phyloP scores from a whole-genome alignment of 805 yeast species.

The Yamadazyma ubonensis region DNA sequence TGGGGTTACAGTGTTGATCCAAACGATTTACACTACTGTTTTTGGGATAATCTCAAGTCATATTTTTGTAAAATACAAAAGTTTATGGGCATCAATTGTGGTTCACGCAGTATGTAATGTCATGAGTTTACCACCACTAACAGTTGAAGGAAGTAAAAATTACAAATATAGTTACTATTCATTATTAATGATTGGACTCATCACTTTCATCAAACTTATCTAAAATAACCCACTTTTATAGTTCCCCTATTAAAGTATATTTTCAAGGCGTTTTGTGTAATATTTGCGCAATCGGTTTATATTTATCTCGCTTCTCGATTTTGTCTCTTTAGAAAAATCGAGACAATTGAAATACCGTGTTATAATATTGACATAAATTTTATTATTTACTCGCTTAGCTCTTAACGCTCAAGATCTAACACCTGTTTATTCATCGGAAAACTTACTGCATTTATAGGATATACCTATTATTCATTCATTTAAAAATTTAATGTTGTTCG shows the following conservation, averaged over 20 bases:
- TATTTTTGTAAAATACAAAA: conserved; percentile 47
- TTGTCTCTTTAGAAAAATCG: conserved; percentile 7
- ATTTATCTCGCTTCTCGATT: conserved; percentile 6
- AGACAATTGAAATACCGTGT: conserved; percentile 6
- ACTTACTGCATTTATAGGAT: too few relatives aligned
- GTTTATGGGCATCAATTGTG: conserved; percentile 54
- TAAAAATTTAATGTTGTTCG: not conserved
- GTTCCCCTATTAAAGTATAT: too few relatives aligned
- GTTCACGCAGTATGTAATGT: conserved; percentile 70
- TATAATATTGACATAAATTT: not conserved
- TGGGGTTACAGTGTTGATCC: conserved; percentile 34
- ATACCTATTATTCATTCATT: not conserved
- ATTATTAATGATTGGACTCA: conserved; percentile 13
- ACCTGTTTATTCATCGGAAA: too few relatives aligned
- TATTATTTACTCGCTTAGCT: too few relatives aligned
- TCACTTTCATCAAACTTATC: not conserved
- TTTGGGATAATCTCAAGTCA: conserved; percentile 70
- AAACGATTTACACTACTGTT: conserved; percentile 60
- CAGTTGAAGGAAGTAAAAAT: conserved; percentile 13
- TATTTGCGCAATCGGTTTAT: not conserved
- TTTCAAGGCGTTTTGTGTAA: conserved; percentile 4
- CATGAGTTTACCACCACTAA: conserved; percentile 59
- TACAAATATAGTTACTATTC: conserved; percentile 13
- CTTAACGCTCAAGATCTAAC: too few relatives aligned
- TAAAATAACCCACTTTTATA: too few relatives aligned